Conservation (phyloP, 1,139 yeast species). For the Barnettozyma hawaiiensis region DNA sequence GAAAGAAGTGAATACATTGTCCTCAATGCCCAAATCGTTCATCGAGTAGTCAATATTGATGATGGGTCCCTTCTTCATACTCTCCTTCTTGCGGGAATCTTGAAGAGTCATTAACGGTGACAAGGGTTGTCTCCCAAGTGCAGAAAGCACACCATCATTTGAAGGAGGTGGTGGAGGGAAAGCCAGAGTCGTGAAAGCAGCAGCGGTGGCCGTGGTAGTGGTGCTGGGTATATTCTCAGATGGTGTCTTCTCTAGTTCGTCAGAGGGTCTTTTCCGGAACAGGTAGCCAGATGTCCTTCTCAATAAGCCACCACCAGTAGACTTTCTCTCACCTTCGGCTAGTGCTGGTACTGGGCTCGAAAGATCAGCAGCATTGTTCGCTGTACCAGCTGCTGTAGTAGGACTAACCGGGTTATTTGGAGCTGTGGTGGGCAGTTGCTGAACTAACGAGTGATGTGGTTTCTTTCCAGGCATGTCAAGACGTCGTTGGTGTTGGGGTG, state of each 20-base stretch:
- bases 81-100: neutral
- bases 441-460: conserved; percentile 6
- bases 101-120: neutral
- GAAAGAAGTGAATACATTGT: conserved; percentile 2
- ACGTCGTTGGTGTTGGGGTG: conserved; percentile 6
- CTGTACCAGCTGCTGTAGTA: no score
- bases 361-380: neutral
- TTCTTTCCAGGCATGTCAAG: conserved; percentile 7
- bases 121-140: neutral
- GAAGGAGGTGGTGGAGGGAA: neutral
- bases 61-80: neutral
- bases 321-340: conserved; percentile 60
- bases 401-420: no score
- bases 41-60: neutral
- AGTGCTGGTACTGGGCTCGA: neutral
- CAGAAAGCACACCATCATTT: neutral
- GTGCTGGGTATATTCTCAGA: neutral
- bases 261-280: neutral
- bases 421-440: neutral
- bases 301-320: conserved; percentile 79
- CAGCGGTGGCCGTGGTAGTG: neutral
- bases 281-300: conserved; percentile 38
- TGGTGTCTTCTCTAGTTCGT: neutral
- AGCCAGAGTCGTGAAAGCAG: neutral
- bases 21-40: neutral